Evolutionary conservation across 805 yeast species (phyloP), one percentile per base, ranked within the genome.

Genomic region (Ogataea ganodermae): DNA sequence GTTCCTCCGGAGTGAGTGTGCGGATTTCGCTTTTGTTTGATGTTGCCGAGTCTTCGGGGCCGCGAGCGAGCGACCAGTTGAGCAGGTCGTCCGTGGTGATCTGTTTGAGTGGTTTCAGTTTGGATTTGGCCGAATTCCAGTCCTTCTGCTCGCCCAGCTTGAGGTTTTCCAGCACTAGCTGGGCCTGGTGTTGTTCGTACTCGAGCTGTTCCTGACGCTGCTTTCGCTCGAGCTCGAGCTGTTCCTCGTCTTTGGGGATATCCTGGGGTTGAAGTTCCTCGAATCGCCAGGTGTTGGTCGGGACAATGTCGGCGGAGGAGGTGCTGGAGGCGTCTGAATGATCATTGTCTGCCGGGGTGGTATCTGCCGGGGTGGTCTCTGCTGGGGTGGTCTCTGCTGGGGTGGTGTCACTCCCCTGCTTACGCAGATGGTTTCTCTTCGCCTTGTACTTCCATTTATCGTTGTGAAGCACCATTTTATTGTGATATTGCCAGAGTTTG

Each of bases 361-460:
- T n/a, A n/a, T n/a, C n/a, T n/a, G n/a, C n/a, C n/a, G n/a, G n/a
- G n/a, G n/a, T n/a, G n/a, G n/a, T 33, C 24, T 18, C 14, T 37
- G 2, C 24, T 31, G 4, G 12, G 9, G 3, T 13, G 44, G 3
- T 33, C 24, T 18, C 14, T 37, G 2, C 24, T 31, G 4, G 12
- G 9, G 3, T 13, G 44, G 5, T 46, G 41, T 23, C 47, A 32
- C 0, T 49, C 21, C 4, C 75, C 53, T 76, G 81, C 53, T 78
- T 77, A 35, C 66, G 59, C 59, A 68, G 54, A 49, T 74, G 74
- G 14, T 67, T 60, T 30, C 59, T 57, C 44, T 71, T 75, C 13
- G 79, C 78, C 48, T 68, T 72, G 40, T 68, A 62, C 47, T 77
- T 78, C 81, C 82, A 77, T 59, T 77, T 77, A 43, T 69, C 73